These are phyloP conservation scores for Blepharisma japonicum DNA, from an alignment of 73 alveolate species.

Conservation along the genomic window DNA sequence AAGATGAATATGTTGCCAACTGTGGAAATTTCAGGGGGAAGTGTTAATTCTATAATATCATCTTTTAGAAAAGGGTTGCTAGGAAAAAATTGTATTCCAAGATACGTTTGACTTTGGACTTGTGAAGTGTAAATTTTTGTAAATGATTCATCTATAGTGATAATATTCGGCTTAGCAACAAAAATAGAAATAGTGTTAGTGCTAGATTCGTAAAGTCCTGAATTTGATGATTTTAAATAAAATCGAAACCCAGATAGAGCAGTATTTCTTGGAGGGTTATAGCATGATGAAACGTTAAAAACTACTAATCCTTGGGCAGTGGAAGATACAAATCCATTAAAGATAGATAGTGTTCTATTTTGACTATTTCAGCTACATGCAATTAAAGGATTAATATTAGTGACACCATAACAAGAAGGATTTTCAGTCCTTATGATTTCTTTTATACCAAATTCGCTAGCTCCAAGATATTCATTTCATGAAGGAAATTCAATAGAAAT, in stretches of 20 bases:
- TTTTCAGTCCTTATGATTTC: not conserved
- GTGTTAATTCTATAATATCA: not conserved
- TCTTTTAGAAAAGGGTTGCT: not conserved
- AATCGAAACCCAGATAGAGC: not conserved
- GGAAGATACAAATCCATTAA: conserved; percentile 2
- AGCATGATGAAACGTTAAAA: not conserved
- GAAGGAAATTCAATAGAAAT: not conserved
- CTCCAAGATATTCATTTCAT: not conserved
- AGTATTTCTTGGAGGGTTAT: not conserved
- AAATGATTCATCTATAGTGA: not conserved
- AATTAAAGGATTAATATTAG: not conserved
- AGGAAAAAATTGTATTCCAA: not conserved
- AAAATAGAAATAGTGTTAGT: not conserved
- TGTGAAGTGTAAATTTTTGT: not conserved
- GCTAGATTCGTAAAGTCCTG: not conserved
- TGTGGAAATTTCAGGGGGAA: not conserved
- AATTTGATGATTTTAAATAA: not conserved
- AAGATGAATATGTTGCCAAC: not conserved
- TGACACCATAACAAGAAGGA: not conserved
- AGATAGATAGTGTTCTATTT: not conserved
- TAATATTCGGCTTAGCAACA: not conserved
- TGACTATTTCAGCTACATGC: not conserved
- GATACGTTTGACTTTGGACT: not conserved
- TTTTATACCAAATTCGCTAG: not conserved
- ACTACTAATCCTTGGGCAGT: not conserved